Evolutionary conservation across 495 filamentous ascomycete genomes (phyloP).

Genomic region (Hypoxylon intermedium): DNA sequence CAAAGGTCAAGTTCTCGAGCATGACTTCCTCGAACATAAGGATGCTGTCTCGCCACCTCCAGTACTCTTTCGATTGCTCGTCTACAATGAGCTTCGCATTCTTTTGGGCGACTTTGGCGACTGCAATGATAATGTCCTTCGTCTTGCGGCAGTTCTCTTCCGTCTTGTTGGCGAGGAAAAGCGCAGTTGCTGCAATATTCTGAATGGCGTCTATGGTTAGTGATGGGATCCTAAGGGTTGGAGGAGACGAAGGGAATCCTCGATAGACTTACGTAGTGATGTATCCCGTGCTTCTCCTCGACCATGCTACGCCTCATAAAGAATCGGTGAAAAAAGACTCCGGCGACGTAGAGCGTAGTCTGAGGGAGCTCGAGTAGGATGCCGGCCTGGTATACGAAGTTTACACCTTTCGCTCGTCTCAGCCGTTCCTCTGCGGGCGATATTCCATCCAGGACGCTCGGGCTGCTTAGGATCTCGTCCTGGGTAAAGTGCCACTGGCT

Average conservation of each 20-base stretch:
- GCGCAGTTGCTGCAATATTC: constrained; percentile 83
- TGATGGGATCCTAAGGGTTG: neutral
- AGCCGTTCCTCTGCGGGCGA: constrained; percentile 74
- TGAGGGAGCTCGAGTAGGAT: constrained; percentile 92
- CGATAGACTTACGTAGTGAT: constrained; percentile 74
- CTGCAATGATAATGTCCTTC: constrained; percentile 88
- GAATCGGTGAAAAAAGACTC: constrained; percentile 92
- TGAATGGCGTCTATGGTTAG: constrained; percentile 37
- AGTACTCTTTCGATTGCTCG: constrained; percentile 95
- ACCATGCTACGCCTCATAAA: constrained; percentile 88
- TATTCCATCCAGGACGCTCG: constrained; percentile 85
- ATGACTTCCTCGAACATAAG: constrained; percentile 88
- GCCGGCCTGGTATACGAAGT: constrained; percentile 94
- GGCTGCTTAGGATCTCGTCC: constrained; percentile 79
- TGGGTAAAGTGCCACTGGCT: constrained; percentile 90
- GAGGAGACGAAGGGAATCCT: neutral
- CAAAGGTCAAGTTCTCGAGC: constrained; percentile 92
- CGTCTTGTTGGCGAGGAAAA: constrained; percentile 95
- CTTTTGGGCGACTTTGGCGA: constrained; percentile 94
- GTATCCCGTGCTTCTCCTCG: constrained; percentile 70
- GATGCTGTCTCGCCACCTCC: constrained; percentile 94
- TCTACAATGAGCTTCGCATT: constrained; percentile 84
- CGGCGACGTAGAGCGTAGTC: constrained; percentile 88
- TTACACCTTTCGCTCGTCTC: constrained; percentile 85
- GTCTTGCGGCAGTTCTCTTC: constrained; percentile 95